Evolutionary conservation across 345 rosid genomes (phyloP), one percentile per base, ranked within the genome.

Genomic region (Syzygium aromaticum): DNA sequence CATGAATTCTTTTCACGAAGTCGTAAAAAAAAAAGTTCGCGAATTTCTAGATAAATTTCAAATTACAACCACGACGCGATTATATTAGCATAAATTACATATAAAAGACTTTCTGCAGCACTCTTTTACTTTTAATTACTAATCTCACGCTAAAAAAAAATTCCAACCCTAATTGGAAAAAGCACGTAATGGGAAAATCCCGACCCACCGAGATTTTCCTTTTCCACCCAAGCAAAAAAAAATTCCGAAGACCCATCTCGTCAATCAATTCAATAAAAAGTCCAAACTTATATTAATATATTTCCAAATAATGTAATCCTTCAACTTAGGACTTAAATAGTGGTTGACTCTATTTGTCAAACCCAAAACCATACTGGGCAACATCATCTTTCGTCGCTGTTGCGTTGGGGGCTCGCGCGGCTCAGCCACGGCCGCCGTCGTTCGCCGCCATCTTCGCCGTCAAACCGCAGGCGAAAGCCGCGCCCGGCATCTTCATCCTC

Each of bases 401-500:
- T n/a, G n/a, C n/a, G 25, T 73, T 73, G 23, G 23, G 43, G 43
- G 43, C 43, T 5, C 43, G 49, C 49, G 19, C 25, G 49, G 43
- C 49, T 73, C 80, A 73, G 80, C 49, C 38, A 73, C 38, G 80
- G 80, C 80, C 80, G 80, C 40, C 80, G 80, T 38, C 5, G 80
- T 73, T 19, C 80, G 80, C 49, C 49, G 88, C 88, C 49, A 80
- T 85, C 57, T 85, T 86, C 84, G 86, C 92, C 23, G 93, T 95
- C 86, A 95, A 86, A 38, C 97, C 97, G 46, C 96, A 95, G 73
- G 91, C 90, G 43, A 95, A 85, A 2, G 91, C 94, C 49, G 86
- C 84, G 23, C 77, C 84, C 12, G 99, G 99, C 5, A 98, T 90
- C 21, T 77, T 33, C 51, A 98, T 90, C 21, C 67, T 40, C 51